Base-by-base conservation (phyloP, 441 rosid genomes). In the Heliophila coronopifolia region DNA sequence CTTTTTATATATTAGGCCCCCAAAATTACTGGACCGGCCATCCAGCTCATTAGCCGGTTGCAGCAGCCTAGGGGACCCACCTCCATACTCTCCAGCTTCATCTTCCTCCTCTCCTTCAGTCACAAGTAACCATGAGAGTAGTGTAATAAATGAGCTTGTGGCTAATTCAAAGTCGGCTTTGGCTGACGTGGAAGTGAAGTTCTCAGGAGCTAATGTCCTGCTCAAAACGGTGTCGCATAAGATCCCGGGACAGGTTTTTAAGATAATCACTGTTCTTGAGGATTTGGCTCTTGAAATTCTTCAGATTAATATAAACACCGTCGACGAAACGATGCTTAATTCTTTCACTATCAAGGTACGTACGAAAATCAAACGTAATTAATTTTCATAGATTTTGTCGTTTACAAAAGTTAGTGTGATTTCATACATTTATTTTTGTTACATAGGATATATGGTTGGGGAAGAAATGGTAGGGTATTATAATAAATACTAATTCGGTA, bases 301-400 rank as follows among this genome's bases (percentile, higher is more conserved):
- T 20, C 66, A 80, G 6, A 78, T 77, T 31, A 77, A 50, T 66
- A 68, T 92, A 53, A 78, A 33, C 60, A 70, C 82, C 11, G 61
- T 78, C 32, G 92, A 92, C 23, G 94, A 83, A 44, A 78, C 79
- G 50, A 66, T 87, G 86, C 82, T 79, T 57, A 77, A 85, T 54
- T 81, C 94, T 73, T 92, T 92, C 81, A 92, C 94, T 33, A 83
- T 92, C 75, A 88, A 92, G 97, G 99, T 88, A 83, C 41, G 30
- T 52, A 66, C 44, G 15, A 31, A 47, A 16, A 47, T 30, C 30
- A 50, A 13, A 37, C 36, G n/a, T 58, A 15, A 38, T 47, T 52
- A 44, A 38, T 16, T 9, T 17, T 66, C 9, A 31, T 14, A 33
- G 13, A 33, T 13, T 20, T 26, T 24, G 3, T 40, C 31, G 11